Percentiles rank a stretch among this genome's conserved stretches.
These are phyloP conservation scores for Yarrowia keelungensis DNA, from an alignment of 805 yeast genomes.

Conservation along the genomic window DNA sequence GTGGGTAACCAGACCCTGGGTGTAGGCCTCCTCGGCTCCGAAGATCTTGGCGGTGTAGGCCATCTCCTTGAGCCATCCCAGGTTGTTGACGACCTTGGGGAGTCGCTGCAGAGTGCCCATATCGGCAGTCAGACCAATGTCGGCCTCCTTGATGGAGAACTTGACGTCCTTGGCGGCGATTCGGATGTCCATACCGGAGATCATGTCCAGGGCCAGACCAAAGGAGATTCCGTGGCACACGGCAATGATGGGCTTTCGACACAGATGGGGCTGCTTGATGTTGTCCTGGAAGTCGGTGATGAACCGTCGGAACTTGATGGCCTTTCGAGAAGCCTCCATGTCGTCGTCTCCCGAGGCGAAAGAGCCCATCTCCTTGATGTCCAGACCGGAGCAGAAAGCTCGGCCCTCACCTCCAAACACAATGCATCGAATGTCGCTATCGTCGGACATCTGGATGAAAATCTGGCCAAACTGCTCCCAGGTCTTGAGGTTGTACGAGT, in stretches of 20 bases:
- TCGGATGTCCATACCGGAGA: conserved; percentile 65
- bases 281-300: conserved; percentile 66
- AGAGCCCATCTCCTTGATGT: conserved; percentile 52
- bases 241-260: conserved; percentile 63
- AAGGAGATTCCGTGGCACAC: conserved; percentile 67
- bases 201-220: conserved; percentile 75
- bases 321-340: conserved; percentile 47
- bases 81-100: conserved; percentile 60
- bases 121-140: conserved; percentile 78
- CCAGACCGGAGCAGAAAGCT: conserved; percentile 69
- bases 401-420: conserved; percentile 65
- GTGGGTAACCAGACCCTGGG: conserved; percentile 62
- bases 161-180: conserved; percentile 59
- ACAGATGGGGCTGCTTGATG: conserved; percentile 50
- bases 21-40: conserved; percentile 60
- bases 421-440: conserved; percentile 58
- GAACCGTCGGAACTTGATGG: conserved; percentile 49
- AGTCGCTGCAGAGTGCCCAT: conserved; percentile 78
- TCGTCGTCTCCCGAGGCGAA: conserved; percentile 41
- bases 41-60: conserved; percentile 69
- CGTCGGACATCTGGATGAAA: conserved; percentile 56
- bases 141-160: conserved; percentile 71
- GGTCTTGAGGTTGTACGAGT: conserved; percentile 62
- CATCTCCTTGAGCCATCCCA: conserved; percentile 64
- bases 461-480: conserved; percentile 65